Base-by-base conservation (phyloP, 257 asterid species). In the Paulownia fortunei region DNA sequence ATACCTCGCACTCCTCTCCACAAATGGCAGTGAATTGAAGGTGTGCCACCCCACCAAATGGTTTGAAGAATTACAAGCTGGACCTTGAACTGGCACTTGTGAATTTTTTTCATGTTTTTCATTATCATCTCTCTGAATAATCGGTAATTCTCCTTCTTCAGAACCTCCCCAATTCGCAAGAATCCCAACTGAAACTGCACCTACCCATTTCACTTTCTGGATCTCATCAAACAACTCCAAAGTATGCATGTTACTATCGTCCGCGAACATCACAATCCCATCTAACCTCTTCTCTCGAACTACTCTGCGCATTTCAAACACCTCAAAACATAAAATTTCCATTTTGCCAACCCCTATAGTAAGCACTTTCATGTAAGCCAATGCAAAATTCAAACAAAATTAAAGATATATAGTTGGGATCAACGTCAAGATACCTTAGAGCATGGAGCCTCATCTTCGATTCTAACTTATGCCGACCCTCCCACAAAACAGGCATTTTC, bases 211-310 rank as follows among this genome's bases (percentile, higher is more conserved):
- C 81, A 92, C 97, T 80, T 88, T 90, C 79, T 94, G 97, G 85
- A 94, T 91, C 88, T 96, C 99, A 82, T 96, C 97, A 83, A 94
- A 96, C 61, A 96, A 78, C 87, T 93, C 98, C 93, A 94, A 70
- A 60, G 90, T 88, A 71, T 91, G 97, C 99, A 96, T 93, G 82
- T 96, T 96, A 82, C 99, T 94, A 78, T 96, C 99, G 84, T 96
- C 99, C 0, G 90, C 96, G 89, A 96, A 96, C 84, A 96, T 78
- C 80, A 96, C 93, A 55, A 96, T 78, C 37, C 99, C 99, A 74
- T 96, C 98, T 73, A 96, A 76, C 58, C 78, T 88, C 86, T 85
- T 81, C 74, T 92, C 97, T 78, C 93, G 86, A 61, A 94, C 92
- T 74, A 85, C 76, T 73, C 98, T 94, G 93, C 79, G 60, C 67